These are phyloP conservation scores for Eucalyptus virginea DNA, from an alignment of 345 rosid genomes.

Conservation along the genomic window DNA sequence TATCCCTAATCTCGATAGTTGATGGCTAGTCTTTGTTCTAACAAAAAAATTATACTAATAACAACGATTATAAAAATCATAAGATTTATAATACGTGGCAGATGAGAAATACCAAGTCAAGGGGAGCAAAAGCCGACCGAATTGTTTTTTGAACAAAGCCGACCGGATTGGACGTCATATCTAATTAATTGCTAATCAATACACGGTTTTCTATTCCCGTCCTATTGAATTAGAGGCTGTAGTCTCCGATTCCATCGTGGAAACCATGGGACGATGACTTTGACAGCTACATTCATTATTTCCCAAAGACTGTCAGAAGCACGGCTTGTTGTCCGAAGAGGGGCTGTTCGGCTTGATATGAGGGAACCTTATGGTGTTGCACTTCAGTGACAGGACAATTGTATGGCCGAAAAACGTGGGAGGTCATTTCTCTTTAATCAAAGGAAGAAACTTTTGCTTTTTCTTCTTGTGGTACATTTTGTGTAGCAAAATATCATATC, in stretches of 20 bases:
- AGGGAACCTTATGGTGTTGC: not conserved
- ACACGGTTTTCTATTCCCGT: not conserved
- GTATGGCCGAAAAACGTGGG: too few relatives aligned
- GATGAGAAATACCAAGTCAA: not conserved
- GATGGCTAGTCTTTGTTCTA: not conserved
- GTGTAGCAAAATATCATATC: not conserved
- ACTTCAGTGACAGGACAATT: not conserved
- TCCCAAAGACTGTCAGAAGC: not conserved
- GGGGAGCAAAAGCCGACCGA: not conserved
- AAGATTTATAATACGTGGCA: not conserved
- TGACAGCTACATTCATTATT: not conserved
- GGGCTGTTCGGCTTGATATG: not conserved
- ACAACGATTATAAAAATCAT: not conserved
- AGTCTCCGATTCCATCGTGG: not conserved
- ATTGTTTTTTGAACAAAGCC: too few relatives aligned
- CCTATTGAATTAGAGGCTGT: not conserved
- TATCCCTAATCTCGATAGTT: not conserved
- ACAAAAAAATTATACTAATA: not conserved
- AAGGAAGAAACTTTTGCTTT: not conserved
- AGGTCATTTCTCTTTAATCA: not conserved
- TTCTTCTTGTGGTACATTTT: not conserved
- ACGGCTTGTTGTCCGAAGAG: not conserved
- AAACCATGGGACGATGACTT: not conserved
- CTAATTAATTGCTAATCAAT: not conserved
- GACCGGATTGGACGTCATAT: not conserved